These are phyloP conservation scores for Yarrowia sp. DNA, from an alignment of 805 yeast species.

Conservation along the genomic window DNA sequence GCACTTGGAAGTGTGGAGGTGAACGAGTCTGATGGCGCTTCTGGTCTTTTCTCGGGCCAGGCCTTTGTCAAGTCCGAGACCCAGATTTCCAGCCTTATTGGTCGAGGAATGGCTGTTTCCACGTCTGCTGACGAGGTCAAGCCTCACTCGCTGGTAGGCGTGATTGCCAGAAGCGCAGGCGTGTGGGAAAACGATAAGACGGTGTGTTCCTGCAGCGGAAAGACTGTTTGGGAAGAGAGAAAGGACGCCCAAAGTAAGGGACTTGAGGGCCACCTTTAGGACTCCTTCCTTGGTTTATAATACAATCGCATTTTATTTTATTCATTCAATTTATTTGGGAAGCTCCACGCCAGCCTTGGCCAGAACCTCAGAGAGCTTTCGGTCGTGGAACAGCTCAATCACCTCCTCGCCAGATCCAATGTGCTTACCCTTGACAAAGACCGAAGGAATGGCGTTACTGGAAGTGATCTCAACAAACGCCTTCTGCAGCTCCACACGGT, in stretches of 20 bases:
- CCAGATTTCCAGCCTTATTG: constrained; percentile 67
- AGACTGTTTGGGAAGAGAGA: constrained; percentile 95
- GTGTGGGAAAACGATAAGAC: constrained; percentile 94
- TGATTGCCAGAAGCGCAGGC: constrained; percentile 95
- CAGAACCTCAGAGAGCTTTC: constrained; percentile 22
- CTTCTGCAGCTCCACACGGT: constrained; percentile 61
- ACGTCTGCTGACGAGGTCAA: constrained; percentile 43
- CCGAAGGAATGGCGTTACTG: constrained; percentile 72
- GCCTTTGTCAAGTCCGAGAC: constrained; percentile 56
- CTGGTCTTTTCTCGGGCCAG: constrained; percentile 48
- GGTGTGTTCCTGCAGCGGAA: constrained; percentile 94
- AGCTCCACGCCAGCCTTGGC: constrained; percentile 28
- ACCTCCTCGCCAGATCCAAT: constrained; percentile 61
- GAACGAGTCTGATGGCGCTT: constrained; percentile 30
- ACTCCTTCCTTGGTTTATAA: no score
- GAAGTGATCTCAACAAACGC: constrained; percentile 65
- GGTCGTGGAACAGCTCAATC: constrained; percentile 42
- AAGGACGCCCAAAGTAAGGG: constrained; percentile 74
- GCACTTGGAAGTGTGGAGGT: constrained; percentile 50
- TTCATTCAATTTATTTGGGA: constrained; percentile 11
- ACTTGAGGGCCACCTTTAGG: constrained; percentile 40
- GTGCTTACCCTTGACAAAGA: constrained; percentile 64
- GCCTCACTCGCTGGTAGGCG: constrained; percentile 65
- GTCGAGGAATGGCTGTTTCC: constrained; percentile 60
- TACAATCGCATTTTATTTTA: constrained; percentile 9